phyloP scores from a whole-genome alignment of 148 eudicot species.

The Suaeda aralocaspica region DNA sequence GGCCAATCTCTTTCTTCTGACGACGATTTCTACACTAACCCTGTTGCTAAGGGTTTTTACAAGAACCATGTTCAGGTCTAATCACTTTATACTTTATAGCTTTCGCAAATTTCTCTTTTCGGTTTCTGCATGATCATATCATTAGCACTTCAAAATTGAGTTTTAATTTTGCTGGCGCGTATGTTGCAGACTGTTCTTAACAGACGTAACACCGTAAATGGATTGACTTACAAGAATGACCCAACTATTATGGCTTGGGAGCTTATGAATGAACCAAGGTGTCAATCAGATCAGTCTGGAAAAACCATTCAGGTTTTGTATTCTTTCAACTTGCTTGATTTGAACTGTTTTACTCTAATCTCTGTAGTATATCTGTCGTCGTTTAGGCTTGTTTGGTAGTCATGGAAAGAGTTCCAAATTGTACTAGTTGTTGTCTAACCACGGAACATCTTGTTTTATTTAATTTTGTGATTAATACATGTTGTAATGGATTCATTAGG shows the following conservation, averaged over 20 bases:
- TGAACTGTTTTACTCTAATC: not conserved
- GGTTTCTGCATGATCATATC: no score
- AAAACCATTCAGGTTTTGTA: slow-evolving; percentile 73
- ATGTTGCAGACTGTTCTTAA: slow-evolving; percentile 72
- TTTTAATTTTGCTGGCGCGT: not conserved
- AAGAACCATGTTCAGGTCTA: slow-evolving; percentile 77
- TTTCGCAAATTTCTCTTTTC: not conserved
- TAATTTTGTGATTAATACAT: no score
- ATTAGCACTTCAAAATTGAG: no score
- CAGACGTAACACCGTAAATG: slow-evolving; percentile 63
- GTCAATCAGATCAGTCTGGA: slow-evolving; percentile 91
- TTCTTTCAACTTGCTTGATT: not conserved
- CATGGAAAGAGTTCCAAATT: no score
- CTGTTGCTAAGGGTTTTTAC: slow-evolving; percentile 70
- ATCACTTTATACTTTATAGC: not conserved
- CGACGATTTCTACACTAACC: slow-evolving; percentile 76
- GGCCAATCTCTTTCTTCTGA: slow-evolving; percentile 68
- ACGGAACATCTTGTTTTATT: no score
- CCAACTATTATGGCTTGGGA: slow-evolving; percentile 99
- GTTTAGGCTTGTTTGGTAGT: no score
- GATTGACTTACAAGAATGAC: slow-evolving; percentile 78
- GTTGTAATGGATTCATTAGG: no score
- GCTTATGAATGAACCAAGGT: slow-evolving; percentile 98
- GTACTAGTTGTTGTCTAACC: no score
- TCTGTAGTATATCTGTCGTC: no score